Evolutionary conservation across 805 yeast genomes (phyloP).

Genomic region (Lipomyces kockii): DNA sequence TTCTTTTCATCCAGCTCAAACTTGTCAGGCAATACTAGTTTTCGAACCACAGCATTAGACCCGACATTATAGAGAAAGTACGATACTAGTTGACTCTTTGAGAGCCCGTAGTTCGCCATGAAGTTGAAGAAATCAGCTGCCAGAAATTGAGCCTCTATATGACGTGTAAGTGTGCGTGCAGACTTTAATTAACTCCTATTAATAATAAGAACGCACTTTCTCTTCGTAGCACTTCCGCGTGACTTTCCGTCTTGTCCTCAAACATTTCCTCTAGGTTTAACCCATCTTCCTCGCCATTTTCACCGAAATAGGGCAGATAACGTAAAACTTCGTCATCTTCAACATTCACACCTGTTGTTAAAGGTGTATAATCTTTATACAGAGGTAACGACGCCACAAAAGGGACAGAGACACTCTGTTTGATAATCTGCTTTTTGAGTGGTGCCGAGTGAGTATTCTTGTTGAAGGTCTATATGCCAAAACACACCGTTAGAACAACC

Average conservation of each 20-base stretch:
- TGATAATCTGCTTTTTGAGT: conserved; percentile 8
- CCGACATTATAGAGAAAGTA: conserved; percentile 17
- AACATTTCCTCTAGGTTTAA: conserved; percentile 32
- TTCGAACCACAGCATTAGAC: conserved; percentile 6
- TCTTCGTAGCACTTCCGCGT: conserved; percentile 16
- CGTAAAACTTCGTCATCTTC: conserved; percentile 33
- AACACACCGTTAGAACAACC: neutral
- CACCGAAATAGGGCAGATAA: conserved; percentile 34
- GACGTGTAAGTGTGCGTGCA: neutral
- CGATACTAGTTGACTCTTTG: conserved; percentile 20
- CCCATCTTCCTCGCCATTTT: conserved; percentile 34
- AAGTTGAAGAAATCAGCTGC: conserved; percentile 23
- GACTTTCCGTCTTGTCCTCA: conserved; percentile 32
- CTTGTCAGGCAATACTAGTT: conserved; percentile 21
- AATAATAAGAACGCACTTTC: conserved; percentile 21
- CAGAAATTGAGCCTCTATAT: conserved; percentile 24
- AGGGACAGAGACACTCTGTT: neutral
- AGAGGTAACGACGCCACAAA: conserved; percentile 23
- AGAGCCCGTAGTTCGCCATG: conserved; percentile 19
- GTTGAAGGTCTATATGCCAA: neutral
- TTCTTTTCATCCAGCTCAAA: conserved; percentile 30
- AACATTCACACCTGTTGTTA: conserved; percentile 24
- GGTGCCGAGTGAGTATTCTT: conserved; percentile 10
- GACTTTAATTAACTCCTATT: neutral
- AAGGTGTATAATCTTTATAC: conserved; percentile 32